A percentile compares a stretch with the other conserved stretches of the same genome.
Evolutionary conservation across 2,329 filamentous ascomycete genomes (phyloP).

Genomic region (Botrytis sinoallii): DNA sequence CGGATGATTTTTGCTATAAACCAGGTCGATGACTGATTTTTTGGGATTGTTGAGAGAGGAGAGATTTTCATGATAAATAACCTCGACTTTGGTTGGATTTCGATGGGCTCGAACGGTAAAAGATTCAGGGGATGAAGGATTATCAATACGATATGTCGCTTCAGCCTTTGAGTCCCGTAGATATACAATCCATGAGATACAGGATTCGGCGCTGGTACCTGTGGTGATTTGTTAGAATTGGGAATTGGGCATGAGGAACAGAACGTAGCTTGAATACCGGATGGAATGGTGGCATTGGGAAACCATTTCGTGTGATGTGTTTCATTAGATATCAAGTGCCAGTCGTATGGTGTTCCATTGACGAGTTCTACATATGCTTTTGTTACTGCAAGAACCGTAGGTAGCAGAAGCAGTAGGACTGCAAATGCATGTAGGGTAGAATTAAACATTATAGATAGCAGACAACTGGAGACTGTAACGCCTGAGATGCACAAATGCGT

Average conservation of each 20-base stretch:
- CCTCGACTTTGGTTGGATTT: conserved; percentile 17
- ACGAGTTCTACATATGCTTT: conserved; percentile 23
- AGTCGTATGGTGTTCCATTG: conserved; percentile 29
- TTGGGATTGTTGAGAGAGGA: conserved; percentile 26
- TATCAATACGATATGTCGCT: conserved; percentile 27
- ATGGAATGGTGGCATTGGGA: conserved; percentile 18
- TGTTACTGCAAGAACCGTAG: conserved; percentile 18
- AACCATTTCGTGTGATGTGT: conserved; percentile 28
- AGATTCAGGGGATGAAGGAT: conserved; percentile 19
- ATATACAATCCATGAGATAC: conserved; percentile 23
- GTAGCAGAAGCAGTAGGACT: background rate
- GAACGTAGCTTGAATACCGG: conserved; percentile 1
- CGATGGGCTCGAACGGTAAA: conserved; percentile 28
- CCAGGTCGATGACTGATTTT: conserved; percentile 24
- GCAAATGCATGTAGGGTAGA: background rate
- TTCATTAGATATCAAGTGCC: conserved; percentile 24
- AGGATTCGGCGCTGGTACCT: conserved; percentile 20
- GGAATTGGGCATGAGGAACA: background rate
- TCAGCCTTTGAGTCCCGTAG: conserved; percentile 26
- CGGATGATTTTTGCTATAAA: conserved; percentile 21
- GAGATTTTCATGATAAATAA: conserved; percentile 26
- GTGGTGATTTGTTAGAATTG: background rate
- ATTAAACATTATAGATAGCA: background rate
- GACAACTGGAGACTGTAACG: background rate
- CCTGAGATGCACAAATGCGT: background rate